Conservation (phyloP, 225 moss, liverwort and hornwort species). For the Lunularia cruciata region DNA sequence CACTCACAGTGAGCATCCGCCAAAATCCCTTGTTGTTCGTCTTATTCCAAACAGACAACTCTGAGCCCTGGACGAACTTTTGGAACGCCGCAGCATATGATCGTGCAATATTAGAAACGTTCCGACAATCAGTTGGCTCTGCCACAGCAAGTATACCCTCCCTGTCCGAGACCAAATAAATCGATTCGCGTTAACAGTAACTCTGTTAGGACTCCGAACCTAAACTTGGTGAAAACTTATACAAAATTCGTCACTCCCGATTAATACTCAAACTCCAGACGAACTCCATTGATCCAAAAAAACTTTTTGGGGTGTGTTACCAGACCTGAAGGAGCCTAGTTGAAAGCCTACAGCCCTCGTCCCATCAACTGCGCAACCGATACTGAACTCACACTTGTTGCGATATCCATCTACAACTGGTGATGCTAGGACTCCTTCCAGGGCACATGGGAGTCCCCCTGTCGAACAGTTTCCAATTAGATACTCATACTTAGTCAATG, state of each 20-base stretch:
- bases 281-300: too few relatives aligned
- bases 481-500: too few relatives aligned
- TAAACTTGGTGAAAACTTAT: too few relatives aligned
- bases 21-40: constrained; percentile 90
- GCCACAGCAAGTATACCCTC: constrained; percentile 93
- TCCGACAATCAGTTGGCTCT: constrained; percentile 85
- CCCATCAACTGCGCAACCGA: constrained; percentile 80
- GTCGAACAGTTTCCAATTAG: constrained; percentile 11
- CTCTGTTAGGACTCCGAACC: too few relatives aligned
- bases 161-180: constrained; percentile 40
- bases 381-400: constrained; percentile 97
- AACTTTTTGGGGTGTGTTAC: neutral
- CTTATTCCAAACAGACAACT: constrained; percentile 94
- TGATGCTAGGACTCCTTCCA: constrained; percentile 89
- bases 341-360: constrained; percentile 96
- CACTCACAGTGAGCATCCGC: constrained; percentile 88
- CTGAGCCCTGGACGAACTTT: constrained; percentile 71
- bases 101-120: constrained; percentile 74
- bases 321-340: constrained; percentile 91
- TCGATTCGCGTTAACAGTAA: neutral
- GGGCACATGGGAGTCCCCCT: constrained; percentile 88
- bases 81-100: constrained; percentile 78
- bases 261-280: too few relatives aligned
- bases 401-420: constrained; percentile 94
- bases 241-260: too few relatives aligned